A percentile compares a stretch with the other conserved stretches of the same genome.
Evolutionary conservation across 371 early-diverging fungal species (phyloP).

Genomic region (Syncephalastrum monosporum): DNA sequence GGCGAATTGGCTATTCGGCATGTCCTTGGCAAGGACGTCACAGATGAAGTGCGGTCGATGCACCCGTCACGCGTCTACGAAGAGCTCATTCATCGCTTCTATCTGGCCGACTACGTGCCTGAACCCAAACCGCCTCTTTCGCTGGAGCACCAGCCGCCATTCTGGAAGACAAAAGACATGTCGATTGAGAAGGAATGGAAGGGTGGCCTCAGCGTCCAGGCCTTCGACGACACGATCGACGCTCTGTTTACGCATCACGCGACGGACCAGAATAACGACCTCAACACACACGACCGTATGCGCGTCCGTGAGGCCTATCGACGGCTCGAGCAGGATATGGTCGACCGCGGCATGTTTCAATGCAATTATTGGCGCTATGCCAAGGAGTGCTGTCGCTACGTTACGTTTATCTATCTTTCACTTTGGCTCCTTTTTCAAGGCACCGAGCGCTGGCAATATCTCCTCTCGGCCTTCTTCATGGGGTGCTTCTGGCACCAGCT

Average conservation of each 20-base stretch:
- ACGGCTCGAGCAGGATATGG: conserved; percentile 63
- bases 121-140: conserved; percentile 6
- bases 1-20: conserved; percentile 85
- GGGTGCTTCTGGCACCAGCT: conserved; percentile 91
- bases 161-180: conserved; percentile 1
- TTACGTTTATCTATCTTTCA: conserved; percentile 54
- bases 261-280: conserved; percentile 17
- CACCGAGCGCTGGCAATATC: conserved; percentile 57
- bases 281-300: conserved; percentile 27
- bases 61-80: conserved; percentile 85
- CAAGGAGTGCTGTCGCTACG: conserved; percentile 71
- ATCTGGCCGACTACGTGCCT: conserved; percentile 63
- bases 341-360: conserved; percentile 63
- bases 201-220: conserved; percentile 31
- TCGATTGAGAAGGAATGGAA: conserved; percentile 27
- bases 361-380: conserved; percentile 79
- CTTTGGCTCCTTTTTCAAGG: conserved; percentile 69
- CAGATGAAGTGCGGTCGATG: conserved; percentile 85
- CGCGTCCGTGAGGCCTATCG: conserved; percentile 60
- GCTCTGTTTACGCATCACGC: conserved; percentile 27
- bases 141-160: neutral
- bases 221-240: conserved; percentile 33
- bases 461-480: conserved; percentile 59
- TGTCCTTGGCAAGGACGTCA: conserved; percentile 88
- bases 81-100: conserved; percentile 71